A percentile compares a stretch with the other conserved stretches of the same genome.
Evolutionary conservation across 768 basidiomycete species (phyloP).

Genomic region (Leccinum disarticulatum): DNA sequence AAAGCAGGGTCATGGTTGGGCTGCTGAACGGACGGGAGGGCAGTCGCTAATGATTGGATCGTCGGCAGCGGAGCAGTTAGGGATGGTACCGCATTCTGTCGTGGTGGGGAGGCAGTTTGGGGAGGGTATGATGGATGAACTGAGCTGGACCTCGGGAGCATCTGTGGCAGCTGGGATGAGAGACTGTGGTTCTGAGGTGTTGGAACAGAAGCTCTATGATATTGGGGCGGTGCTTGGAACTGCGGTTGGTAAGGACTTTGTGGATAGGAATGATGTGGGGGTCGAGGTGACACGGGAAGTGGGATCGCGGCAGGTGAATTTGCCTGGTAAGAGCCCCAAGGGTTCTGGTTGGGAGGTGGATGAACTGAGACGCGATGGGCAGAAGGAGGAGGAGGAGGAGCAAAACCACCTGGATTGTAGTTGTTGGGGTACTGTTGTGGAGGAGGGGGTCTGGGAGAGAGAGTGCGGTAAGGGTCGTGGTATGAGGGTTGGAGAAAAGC

Average conservation of each 20-base stretch:
- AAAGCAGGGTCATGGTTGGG: slow-evolving; percentile 56
- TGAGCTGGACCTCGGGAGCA: slow-evolving; percentile 19
- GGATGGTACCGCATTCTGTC: slow-evolving; percentile 37
- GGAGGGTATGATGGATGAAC: slow-evolving; percentile 20
- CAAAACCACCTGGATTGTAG: slow-evolving; percentile 17
- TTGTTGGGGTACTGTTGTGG: slow-evolving; percentile 18
- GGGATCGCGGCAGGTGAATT: slow-evolving; percentile 19
- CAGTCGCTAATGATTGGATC: slow-evolving; percentile 55
- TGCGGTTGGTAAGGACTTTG: slow-evolving; percentile 23
- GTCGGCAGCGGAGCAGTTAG: slow-evolving; percentile 71
- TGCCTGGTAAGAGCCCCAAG: slow-evolving; percentile 15
- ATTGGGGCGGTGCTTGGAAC: slow-evolving; percentile 21
- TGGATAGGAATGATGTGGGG: slow-evolving; percentile 17
- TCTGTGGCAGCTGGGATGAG: slow-evolving; percentile 24
- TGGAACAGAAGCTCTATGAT: slow-evolving; percentile 24
- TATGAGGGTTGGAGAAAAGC: slow-evolving; percentile 26
- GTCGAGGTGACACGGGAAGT: slow-evolving; percentile 22
- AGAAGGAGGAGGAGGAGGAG: slow-evolving; percentile 1
- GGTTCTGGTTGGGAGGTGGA: slow-evolving; percentile 26
- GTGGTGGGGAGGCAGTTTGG: slow-evolving; percentile 26
- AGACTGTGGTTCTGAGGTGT: slow-evolving; percentile 23
- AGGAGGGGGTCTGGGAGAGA: slow-evolving; percentile 28
- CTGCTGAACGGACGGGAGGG: slow-evolving; percentile 50
- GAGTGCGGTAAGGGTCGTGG: slow-evolving; percentile 20
- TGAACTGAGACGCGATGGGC: slow-evolving; percentile 21